Evolutionary conservation across 495 filamentous ascomycete genomes (phyloP).

Genomic region (Aspergillus coremiiformis): DNA sequence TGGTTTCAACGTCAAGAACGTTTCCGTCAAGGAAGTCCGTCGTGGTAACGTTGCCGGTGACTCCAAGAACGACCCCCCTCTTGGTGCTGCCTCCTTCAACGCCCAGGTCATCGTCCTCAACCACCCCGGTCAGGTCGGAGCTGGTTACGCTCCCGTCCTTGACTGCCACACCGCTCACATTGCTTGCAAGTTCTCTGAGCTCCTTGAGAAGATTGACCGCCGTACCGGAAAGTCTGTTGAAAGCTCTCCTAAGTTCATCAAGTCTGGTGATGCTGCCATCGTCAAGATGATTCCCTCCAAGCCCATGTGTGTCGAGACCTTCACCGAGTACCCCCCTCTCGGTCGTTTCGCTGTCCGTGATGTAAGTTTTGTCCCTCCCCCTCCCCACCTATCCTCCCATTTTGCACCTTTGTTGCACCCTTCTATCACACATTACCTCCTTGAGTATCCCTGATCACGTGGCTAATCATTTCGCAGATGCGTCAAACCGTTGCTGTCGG

Average conservation of each 20-base stretch:
- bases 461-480: constrained; percentile 9
- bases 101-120: constrained; percentile 99
- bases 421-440: too few species aligned
- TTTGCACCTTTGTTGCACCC: too few species aligned
- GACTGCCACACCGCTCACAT: constrained; percentile 99
- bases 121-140: constrained; percentile 99
- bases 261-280: constrained; percentile 99
- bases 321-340: constrained; percentile 98
- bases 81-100: constrained; percentile 85
- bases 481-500: constrained; percentile 94
- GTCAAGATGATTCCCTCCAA: constrained; percentile 99
- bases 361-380: constrained; percentile 4
- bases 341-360: constrained; percentile 97
- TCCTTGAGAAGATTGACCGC: constrained; percentile 99
- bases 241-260: constrained; percentile 92
- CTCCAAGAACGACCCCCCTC: constrained; percentile 98
- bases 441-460: too few species aligned
- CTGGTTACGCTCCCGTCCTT: constrained; percentile 96
- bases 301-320: constrained; percentile 99
- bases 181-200: constrained; percentile 99
- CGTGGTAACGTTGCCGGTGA: constrained; percentile 99
- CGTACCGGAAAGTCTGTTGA: constrained; percentile 99
- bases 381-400: not conserved
- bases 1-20: constrained; percentile 99
- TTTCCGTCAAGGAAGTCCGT: constrained; percentile 99